Evolutionary conservation across 2,329 filamentous ascomycete genomes (phyloP).

Genomic region (Cladosporium colombiae): DNA sequence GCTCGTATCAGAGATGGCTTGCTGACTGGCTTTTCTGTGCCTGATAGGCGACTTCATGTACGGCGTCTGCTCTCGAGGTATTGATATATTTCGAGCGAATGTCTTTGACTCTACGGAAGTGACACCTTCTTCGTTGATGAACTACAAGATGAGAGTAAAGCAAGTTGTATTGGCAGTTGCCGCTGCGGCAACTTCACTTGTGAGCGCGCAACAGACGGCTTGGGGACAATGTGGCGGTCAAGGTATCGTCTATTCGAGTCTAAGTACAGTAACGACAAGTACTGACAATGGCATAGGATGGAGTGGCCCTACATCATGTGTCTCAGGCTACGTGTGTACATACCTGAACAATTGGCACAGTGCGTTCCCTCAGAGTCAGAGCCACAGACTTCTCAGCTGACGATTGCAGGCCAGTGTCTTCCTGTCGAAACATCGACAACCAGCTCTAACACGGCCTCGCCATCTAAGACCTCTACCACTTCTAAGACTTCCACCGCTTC

Average conservation of each 20-base stretch:
- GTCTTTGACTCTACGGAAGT: not conserved
- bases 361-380: not conserved
- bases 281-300: not conserved
- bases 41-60: not conserved
- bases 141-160: not conserved
- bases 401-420: conserved; percentile 4
- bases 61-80: not conserved
- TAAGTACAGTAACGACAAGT: no score
- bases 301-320: not conserved
- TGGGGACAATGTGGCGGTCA: conserved; percentile 9
- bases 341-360: not conserved
- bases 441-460: not conserved
- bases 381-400: not conserved
- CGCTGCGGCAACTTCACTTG: not conserved
- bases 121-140: not conserved
- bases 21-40: not conserved
- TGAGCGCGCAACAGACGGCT: conserved; percentile 5
- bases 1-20: not conserved
- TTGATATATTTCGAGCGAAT: not conserved
- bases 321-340: not conserved
- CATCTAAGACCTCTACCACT: not conserved
- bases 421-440: conserved; percentile 1
- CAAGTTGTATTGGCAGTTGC: not conserved
- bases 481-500: not conserved
- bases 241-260: not conserved